Base-by-base conservation (phyloP, 2,329 filamentous ascomycete genomes). In the Paraphoma chrysanthemicola region DNA sequence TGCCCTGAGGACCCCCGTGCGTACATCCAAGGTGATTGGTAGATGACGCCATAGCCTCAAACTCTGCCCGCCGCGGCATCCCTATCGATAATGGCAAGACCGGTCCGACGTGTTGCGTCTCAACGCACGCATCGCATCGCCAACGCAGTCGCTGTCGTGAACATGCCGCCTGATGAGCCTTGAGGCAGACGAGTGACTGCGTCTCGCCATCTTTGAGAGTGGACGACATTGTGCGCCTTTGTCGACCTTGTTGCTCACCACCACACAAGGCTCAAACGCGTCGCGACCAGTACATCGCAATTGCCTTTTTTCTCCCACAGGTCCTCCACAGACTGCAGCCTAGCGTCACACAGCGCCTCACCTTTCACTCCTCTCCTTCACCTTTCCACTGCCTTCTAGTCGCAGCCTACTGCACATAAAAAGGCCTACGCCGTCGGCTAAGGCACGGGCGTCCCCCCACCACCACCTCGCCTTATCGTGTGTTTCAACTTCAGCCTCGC, bases 21-120 rank as follows among this genome's bases (percentile, higher is more conserved):
- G 42, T 33, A 51, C 18, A 30, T 42, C 18, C 45, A 45, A 41
- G 39, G 51, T 55, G 14, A 49, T 54, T 52, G 59, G 43, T 16
- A 17, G 39, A 55, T 62, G 52, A 57, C 57, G 50, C 48, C 48
- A 44, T 44, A 44, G 49, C 49, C 41, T 57, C 54, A 59, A 51
- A 33, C 53, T 46, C 39, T 31, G 56, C 56, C 46, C 50, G 41
- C 49, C 47, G 48, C 29, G 36, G 44, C 41, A 14, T 44, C 56
- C 44, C 59, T 63, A 62, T 64, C 60, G 62, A 60, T 61, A 63
- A 59, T 60, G 53, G 46, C 41, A 51, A 46, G 52, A 52, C 48
- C 57, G 55, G 48, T 17, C n/a, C 39, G 44, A 42, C 41, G 29
- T 48, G 47, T 43, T 12, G 39, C 46, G 38, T 46, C 48, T 56